Conservation (phyloP, 2,329 filamentous ascomycete genomes). For the Trichoderma semiorbis region DNA sequence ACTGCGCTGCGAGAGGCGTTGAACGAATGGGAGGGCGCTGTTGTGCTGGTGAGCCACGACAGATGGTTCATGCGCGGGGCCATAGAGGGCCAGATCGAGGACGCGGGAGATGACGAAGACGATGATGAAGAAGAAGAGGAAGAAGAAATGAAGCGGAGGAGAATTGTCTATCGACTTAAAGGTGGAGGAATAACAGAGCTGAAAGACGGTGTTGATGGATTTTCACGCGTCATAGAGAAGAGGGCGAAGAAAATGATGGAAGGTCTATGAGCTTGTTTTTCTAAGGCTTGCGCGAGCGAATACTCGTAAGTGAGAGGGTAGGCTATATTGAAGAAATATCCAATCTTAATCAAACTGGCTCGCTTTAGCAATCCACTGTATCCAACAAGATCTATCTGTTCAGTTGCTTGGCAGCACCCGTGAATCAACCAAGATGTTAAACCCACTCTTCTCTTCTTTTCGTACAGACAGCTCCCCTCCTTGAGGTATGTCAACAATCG, state of each 20-base stretch:
- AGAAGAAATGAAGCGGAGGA: slow-evolving; percentile 43
- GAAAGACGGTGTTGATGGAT: slow-evolving; percentile 60
- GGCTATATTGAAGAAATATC: background rate
- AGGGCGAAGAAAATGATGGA: slow-evolving; percentile 46
- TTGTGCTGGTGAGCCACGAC: slow-evolving; percentile 78
- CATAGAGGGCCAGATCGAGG: slow-evolving; percentile 43
- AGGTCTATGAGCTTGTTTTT: background rate
- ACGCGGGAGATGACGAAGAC: slow-evolving; percentile 35
- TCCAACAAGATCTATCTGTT: background rate
- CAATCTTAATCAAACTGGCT: background rate
- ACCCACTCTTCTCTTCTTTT: slow-evolving; percentile 41
- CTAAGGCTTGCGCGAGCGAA: background rate
- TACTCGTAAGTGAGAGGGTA: background rate
- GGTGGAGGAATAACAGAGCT: slow-evolving; percentile 54
- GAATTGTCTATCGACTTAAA: slow-evolving; percentile 59
- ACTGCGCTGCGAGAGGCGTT: slow-evolving; percentile 66
- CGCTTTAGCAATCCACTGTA: background rate
- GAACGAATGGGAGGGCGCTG: slow-evolving; percentile 66
- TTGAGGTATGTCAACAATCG: slow-evolving; percentile 69
- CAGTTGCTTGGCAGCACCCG: slow-evolving; percentile 21
- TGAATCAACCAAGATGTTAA: slow-evolving; percentile 44
- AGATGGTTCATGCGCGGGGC: slow-evolving; percentile 75
- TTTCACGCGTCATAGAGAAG: slow-evolving; percentile 61
- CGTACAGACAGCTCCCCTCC: slow-evolving; percentile 69
- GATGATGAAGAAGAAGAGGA: slow-evolving; percentile 42